A percentile compares a stretch with the other conserved stretches of the same genome.
Evolutionary conservation across 1,284 basidiomycete genomes (phyloP).

Genomic region (Cutaneotrichosporon mucoides): DNA sequence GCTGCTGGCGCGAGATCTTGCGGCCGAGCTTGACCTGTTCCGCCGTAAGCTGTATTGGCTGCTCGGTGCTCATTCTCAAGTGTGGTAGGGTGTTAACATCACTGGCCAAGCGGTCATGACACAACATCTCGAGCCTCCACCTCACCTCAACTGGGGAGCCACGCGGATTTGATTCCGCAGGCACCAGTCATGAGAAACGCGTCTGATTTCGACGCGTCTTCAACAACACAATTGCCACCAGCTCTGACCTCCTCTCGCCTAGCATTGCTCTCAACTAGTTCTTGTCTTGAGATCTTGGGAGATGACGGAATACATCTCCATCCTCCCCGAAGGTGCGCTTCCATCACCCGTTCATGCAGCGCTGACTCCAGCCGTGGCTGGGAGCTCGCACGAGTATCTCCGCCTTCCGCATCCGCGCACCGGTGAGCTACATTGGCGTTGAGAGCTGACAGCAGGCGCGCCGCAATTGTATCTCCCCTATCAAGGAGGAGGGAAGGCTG

Average conservation of each 20-base stretch:
- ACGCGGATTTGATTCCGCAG: conserved; percentile 2
- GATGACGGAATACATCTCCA: conserved; percentile 29
- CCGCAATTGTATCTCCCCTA: conserved; percentile 41
- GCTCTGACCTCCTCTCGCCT: not conserved
- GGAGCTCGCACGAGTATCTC: conserved; percentile 30
- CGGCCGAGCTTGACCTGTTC: conserved; percentile 11
- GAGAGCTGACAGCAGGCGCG: conserved; percentile 21
- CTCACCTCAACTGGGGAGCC: not conserved
- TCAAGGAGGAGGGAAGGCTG: not conserved
- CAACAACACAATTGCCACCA: not conserved
- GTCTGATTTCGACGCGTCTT: conserved; percentile 9
- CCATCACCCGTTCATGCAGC: not conserved
- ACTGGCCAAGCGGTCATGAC: too few relatives aligned
- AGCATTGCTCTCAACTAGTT: not conserved
- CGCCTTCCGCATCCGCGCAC: conserved; percentile 45
- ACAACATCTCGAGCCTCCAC: not conserved
- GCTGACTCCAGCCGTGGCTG: conserved; percentile 30
- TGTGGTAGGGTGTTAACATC: too few relatives aligned
- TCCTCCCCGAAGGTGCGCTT: conserved; percentile 24
- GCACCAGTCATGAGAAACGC: conserved; percentile 8
- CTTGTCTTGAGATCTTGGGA: not conserved
- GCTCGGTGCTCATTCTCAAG: too few relatives aligned
- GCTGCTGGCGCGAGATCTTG: conserved; percentile 10
- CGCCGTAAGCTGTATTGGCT: conserved; percentile 3
- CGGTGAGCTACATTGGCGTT: conserved; percentile 20